phyloP scores from a whole-genome alignment of 2,329 filamentous ascomycete genomes.

The Epichloe bromicola region DNA sequence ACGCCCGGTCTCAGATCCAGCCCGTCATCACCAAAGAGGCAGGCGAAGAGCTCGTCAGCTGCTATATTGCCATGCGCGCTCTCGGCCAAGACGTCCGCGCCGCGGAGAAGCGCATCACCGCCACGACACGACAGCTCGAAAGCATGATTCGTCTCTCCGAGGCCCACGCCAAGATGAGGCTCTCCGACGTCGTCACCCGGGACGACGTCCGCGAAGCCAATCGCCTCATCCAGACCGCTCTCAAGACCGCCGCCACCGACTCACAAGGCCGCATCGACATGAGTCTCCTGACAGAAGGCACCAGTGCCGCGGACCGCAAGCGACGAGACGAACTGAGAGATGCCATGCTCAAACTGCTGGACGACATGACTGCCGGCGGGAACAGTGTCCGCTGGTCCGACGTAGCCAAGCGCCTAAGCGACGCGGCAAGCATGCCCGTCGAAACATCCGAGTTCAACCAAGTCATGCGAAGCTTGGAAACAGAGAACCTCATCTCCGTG shows the following conservation, averaged over 20 bases:
- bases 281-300: constrained; percentile 90
- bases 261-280: constrained; percentile 89
- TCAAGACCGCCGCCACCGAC: constrained; percentile 97
- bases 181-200: constrained; percentile 60
- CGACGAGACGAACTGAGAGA: constrained; percentile 74
- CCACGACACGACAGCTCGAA: constrained; percentile 91
- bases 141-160: constrained; percentile 96
- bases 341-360: constrained; percentile 59
- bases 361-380: constrained; percentile 62
- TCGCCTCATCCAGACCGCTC: constrained; percentile 79
- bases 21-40: constrained; percentile 70
- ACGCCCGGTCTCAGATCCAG: constrained; percentile 76
- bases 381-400: constrained; percentile 67
- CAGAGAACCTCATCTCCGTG: constrained; percentile 71
- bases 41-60: constrained; percentile 67
- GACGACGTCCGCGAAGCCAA: constrained; percentile 84
- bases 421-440: constrained; percentile 56
- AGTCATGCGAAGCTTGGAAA: constrained; percentile 65
- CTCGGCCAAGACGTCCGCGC: constrained; percentile 79
- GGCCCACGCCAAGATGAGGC: constrained; percentile 95
- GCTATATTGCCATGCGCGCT: constrained; percentile 91
- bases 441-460: constrained; percentile 75
- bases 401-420: constrained; percentile 57
- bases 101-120: constrained; percentile 90
- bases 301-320: constrained; percentile 72